phyloP scores from a whole-genome alignment of 805 yeast genomes.

The Saturnispora zaruensis region DNA sequence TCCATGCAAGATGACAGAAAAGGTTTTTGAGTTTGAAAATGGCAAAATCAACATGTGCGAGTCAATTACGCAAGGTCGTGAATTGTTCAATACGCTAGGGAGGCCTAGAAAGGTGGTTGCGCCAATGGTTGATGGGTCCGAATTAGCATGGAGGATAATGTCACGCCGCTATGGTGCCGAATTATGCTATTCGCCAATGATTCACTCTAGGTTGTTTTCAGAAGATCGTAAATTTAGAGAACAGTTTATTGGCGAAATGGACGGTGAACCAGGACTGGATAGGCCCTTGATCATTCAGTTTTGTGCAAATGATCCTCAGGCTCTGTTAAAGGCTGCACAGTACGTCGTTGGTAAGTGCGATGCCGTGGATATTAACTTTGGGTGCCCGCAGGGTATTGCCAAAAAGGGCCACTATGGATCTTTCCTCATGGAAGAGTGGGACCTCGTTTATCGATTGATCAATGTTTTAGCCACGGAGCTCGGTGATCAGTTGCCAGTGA shows the following conservation, averaged over 20 bases:
- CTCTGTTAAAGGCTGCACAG: conserved; percentile 71
- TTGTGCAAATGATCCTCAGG: conserved; percentile 93
- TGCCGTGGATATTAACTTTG: conserved; percentile 91
- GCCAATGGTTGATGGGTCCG: conserved; percentile 98
- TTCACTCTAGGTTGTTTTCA: conserved; percentile 85
- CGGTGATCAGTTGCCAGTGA: conserved; percentile 61
- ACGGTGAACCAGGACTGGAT: conserved; percentile 63
- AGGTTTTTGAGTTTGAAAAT: conserved; percentile 4
- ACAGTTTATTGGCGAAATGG: conserved; percentile 62
- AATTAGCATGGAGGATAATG: conserved; percentile 87
- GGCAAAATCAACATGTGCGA: conserved; percentile 17
- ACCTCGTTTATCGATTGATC: conserved; percentile 61
- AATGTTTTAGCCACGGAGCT: conserved; percentile 65
- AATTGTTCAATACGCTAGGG: conserved; percentile 60
- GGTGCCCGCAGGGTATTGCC: conserved; percentile 98
- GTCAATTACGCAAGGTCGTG: conserved; percentile 45
- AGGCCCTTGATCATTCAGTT: conserved; percentile 90
- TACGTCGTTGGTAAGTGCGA: conserved; percentile 78
- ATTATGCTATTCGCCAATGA: conserved; percentile 93
- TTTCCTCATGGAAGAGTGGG: conserved; percentile 97
- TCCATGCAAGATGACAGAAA: not conserved
- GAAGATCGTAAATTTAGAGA: conserved; percentile 72
- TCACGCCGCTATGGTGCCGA: conserved; percentile 89
- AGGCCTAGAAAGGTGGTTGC: conserved; percentile 82
- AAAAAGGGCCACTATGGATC: conserved; percentile 92